These are phyloP conservation scores for Acrocalymma vagum DNA, from an alignment of 2,329 filamentous ascomycete species.

Conservation along the genomic window DNA sequence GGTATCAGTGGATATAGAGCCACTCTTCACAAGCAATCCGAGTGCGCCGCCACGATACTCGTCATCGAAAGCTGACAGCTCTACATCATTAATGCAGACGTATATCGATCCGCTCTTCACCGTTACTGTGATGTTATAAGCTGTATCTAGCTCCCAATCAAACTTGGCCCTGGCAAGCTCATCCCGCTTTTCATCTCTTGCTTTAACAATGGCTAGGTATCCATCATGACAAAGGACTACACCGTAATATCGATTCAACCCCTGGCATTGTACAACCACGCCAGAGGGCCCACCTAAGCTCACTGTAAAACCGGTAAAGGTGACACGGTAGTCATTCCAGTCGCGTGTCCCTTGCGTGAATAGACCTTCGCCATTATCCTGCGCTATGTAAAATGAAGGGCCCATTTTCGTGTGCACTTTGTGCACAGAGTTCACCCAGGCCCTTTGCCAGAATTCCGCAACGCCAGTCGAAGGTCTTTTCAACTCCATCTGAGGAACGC, in stretches of 20 bases:
- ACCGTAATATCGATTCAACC: conserved; percentile 10
- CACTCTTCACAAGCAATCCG: too few species aligned
- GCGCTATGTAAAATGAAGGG: conserved; percentile 29
- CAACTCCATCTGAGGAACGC: conserved; percentile 1
- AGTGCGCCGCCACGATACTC: too few species aligned
- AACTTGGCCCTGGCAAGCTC: conserved; percentile 3
- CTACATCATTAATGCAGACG: too few species aligned
- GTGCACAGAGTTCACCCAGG: conserved; percentile 34
- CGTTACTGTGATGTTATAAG: conserved; percentile 1
- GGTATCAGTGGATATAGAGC: too few species aligned
- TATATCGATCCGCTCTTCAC: too few species aligned
- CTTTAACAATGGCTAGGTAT: conserved; percentile 8
- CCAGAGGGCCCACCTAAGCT: conserved; percentile 25
- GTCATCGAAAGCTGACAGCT: too few species aligned
- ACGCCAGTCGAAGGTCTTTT: conserved; percentile 1
- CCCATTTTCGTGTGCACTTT: conserved; percentile 27
- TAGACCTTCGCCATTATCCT: conserved; percentile 41
- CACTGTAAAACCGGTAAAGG: conserved; percentile 26
- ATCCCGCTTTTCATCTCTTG: conserved; percentile 8
- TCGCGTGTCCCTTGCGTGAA: conserved; percentile 43
- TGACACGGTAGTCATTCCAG: conserved; percentile 38
- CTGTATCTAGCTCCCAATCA: conserved; percentile 8
- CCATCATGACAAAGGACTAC: not conserved
- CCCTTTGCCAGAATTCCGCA: conserved; percentile 30
- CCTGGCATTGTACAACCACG: conserved; percentile 4